Conservation (phyloP, 306 rosid species). For the Gynostemma pentaphyllum region DNA sequence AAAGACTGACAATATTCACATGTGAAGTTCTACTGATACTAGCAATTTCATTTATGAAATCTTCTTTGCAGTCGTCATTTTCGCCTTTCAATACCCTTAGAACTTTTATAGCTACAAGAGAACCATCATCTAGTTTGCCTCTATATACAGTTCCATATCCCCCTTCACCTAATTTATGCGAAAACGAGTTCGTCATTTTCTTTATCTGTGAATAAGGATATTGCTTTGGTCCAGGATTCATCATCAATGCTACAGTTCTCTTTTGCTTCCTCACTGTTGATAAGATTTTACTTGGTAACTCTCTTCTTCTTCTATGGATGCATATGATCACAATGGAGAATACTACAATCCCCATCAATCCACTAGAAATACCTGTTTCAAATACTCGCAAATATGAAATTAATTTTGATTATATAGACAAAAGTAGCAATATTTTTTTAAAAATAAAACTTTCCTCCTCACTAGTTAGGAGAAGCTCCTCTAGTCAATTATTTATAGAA, state of each 20-base stretch:
- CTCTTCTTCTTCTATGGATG: no score
- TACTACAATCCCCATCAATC: no score
- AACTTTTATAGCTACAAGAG: slow-evolving; percentile 1
- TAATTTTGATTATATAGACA: no score
- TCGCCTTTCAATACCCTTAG: not conserved
- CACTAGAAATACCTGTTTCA: no score
- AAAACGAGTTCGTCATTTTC: not conserved
- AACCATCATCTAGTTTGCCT: not conserved
- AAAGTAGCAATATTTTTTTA: no score
- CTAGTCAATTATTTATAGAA: no score
- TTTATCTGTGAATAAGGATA: not conserved
- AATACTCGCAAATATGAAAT: no score
- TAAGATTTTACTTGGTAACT: no score
- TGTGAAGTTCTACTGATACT: not conserved
- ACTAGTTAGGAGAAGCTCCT: no score
- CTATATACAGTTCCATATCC: not conserved
- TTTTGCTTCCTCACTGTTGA: not conserved
- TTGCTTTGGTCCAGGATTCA: not conserved
- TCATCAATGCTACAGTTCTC: not conserved
- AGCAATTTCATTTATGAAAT: not conserved
- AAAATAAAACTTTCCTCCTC: no score
- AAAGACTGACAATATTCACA: slow-evolving; percentile 1
- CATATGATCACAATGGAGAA: no score
- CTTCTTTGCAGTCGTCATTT: not conserved
- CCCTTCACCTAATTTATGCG: not conserved